These are phyloP conservation scores for Mycena latifolia DNA, from an alignment of 768 basidiomycete genomes.

Conservation along the genomic window DNA sequence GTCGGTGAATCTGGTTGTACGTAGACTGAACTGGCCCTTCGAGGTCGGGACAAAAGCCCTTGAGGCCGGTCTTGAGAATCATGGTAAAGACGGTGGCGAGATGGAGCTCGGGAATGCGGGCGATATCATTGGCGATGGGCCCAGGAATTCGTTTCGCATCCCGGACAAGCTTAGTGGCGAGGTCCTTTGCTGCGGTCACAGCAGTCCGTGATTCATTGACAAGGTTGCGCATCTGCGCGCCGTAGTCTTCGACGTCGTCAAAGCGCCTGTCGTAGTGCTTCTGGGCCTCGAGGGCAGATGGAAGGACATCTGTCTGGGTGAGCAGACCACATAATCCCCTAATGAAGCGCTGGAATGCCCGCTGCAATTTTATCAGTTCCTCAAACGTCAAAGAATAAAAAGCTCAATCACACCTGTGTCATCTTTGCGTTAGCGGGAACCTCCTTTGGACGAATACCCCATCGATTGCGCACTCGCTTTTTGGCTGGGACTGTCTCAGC, in stretches of 20 bases:
- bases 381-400: background rate
- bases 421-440: background rate
- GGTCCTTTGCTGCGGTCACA: background rate
- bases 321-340: constrained; percentile 5
- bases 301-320: constrained; percentile 5
- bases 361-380: constrained; percentile 10
- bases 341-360: constrained; percentile 17
- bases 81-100: constrained; percentile 18
- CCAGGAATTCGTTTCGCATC: constrained; percentile 12
- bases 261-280: constrained; percentile 24
- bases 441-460: constrained; percentile 12
- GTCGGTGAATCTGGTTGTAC: constrained; percentile 24
- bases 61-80: constrained; percentile 9
- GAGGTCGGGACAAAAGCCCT: constrained; percentile 20
- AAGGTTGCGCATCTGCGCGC: constrained; percentile 1
- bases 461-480: constrained; percentile 9
- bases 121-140: constrained; percentile 22
- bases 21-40: constrained; percentile 16
- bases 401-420: constrained; percentile 3
- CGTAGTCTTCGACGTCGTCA: background rate
- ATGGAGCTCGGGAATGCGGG: constrained; percentile 15
- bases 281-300: background rate
- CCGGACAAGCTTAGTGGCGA: constrained; percentile 3
- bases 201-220: constrained; percentile 9
- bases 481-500: background rate